Percentiles rank a stretch among this genome's conserved stretches.
phyloP scores from a whole-genome alignment of 2,329 filamentous ascomycete species.

The Bipolaris cookei region DNA sequence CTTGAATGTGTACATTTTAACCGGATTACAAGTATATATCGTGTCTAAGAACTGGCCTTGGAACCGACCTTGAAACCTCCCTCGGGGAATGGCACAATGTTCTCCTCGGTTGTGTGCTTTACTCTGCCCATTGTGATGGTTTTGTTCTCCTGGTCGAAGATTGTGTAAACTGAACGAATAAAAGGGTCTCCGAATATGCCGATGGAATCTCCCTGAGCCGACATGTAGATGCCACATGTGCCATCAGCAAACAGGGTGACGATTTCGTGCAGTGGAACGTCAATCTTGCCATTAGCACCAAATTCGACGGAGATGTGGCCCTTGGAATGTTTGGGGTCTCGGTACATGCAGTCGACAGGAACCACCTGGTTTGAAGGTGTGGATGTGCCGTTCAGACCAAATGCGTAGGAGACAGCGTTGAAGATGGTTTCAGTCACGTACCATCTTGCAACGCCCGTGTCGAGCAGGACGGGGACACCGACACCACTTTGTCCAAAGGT shows the following conservation, averaged over 20 bases:
- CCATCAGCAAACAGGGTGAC: background rate
- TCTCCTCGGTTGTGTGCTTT: background rate
- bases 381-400: background rate
- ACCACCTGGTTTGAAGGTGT: too few species aligned
- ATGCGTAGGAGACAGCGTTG: background rate
- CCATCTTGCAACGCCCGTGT: background rate
- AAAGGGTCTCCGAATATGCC: background rate
- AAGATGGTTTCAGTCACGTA: background rate
- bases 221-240: background rate
- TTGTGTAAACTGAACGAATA: background rate
- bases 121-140: background rate
- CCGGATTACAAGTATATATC: too few species aligned
- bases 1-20: too few species aligned
- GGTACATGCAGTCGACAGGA: background rate
- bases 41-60: too few species aligned
- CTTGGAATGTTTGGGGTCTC: background rate
- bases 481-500: background rate
- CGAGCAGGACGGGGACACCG: background rate
- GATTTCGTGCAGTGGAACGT: background rate
- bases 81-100: background rate
- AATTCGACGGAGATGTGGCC: background rate
- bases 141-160: background rate
- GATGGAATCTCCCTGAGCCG: background rate
- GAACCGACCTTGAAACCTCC: background rate
- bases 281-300: background rate